Base-by-base conservation (phyloP, 306 rosid species). In the Quercus bicolor region DNA sequence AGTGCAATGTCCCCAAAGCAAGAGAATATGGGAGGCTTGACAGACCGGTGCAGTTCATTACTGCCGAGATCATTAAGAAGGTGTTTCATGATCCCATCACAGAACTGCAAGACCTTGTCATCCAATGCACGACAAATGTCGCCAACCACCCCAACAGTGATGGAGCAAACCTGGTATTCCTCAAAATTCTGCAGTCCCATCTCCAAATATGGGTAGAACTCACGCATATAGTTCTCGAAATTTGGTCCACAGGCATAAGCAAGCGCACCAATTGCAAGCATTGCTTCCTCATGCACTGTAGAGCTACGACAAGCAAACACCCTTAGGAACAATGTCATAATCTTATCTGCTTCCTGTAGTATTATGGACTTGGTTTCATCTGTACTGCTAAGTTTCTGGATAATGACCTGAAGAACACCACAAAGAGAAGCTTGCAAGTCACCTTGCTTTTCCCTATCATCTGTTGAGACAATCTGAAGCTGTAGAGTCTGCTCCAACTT, bases 261-360 rank as follows among this genome's bases (percentile, higher is more conserved):
- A 40, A 83, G 56, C 5, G 86, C 75, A 60, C 86, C 86, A 68
- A 83, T 78, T 20, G 86, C 86, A 59, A 83, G 86, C 86, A 78
- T 83, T 78, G 86, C 86, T 75, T 83, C 86, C 79, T 83, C 86
- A 23, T 83, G 86, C 26, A 83, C 86, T 11, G 86, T 83, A 60
- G 86, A 83, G 40, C 86, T 83, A n/a, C 83, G 86, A 37, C 86
- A 83, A 51, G 77, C 80, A 83, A 83, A 83, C 52, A 83, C 86
- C 52, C 68, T 83, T n/a, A 83, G 86, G 70, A 83, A 83, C 64
- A 83, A 26, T n/a, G 75, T 1, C 86, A 83, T 83, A 23, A 83
- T 74, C 60, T 68, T 79, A 43, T 83, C 86, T 21, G 86, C 83
- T 16, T 75, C 76, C 21, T 57, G 72, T 26, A 78, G 81, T 68